Evolutionary conservation across 2,329 filamentous ascomycete species (phyloP), one percentile per base, ranked within the genome.

Genomic region (Cercospora berteroae): DNA sequence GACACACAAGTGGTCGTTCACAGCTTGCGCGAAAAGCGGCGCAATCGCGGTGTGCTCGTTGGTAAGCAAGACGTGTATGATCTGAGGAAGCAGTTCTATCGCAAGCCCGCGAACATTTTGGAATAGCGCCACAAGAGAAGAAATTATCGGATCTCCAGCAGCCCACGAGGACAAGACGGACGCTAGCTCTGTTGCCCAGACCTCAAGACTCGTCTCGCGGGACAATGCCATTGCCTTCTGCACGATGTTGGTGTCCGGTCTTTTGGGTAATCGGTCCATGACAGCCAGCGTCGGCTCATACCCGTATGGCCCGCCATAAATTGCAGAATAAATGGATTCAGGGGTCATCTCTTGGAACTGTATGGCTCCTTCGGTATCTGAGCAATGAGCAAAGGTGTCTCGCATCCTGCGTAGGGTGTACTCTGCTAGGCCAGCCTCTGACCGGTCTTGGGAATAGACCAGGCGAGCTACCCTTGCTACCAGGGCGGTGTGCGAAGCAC

Each of bases 61-160:
- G 1, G 88, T 81, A 0, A 99, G 83, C 16, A 93, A 88, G 50
- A 97, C 83, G 78, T 99, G 96, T 3, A 96, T 82, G 63, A 98
- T 86, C 31, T 65, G 69, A 0, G 94, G 93, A 60, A 98, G 89
- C 0, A 92, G 83, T 50, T 88, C 86, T 68, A 89, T 86, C 0
- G 93, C 90, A 75, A 97, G 88, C 0, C 87, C 86, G 48, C 87
- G 84, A 27, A 94, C 87, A 12, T 85, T 83, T 12, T 82, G 79
- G 4, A 97, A 81, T 44, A 95, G 85, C 5, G 87, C 86, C 1
- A 86, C 82, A 25, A 98, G 79, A 2, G 90, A 86, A 10, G 86
- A 86, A 48, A 97, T 83, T 2, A 97, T 83, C 13, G 90, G 86
- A 67, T 92, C 89, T 18, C 87, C 81, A 0, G 83, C 78, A 9